These are phyloP conservation scores for Platanus orientalis DNA, from an alignment of 164 flowering plant species.

Conservation along the genomic window DNA sequence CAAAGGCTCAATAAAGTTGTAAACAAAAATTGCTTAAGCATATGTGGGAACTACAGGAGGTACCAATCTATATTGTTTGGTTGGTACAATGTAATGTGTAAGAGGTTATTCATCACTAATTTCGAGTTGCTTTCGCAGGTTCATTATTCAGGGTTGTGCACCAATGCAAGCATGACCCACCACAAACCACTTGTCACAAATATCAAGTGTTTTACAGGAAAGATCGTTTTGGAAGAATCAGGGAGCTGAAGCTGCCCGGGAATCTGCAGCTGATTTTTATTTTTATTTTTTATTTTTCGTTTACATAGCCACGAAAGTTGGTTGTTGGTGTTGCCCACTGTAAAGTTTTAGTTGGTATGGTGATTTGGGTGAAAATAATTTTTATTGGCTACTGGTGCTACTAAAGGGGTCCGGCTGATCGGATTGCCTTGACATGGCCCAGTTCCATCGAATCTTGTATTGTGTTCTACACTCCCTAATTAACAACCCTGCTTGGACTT, in stretches of 20 bases:
- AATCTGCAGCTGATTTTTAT: not conserved
- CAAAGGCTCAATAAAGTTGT: slow-evolving; percentile 37
- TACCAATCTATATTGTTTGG: not conserved
- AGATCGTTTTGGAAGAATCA: not conserved
- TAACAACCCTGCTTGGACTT: too few species aligned
- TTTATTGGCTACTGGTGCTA: too few species aligned
- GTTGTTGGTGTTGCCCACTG: too few species aligned
- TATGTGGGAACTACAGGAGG: not conserved
- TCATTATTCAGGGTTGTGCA: not conserved
- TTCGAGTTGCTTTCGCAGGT: not conserved
- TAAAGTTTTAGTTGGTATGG: too few species aligned
- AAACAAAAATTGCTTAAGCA: not conserved
- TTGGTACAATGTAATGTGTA: not conserved
- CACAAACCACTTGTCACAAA: not conserved
- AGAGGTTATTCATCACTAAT: not conserved
- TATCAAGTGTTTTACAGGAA: not conserved
- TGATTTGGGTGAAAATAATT: too few species aligned
- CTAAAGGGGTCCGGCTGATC: too few species aligned
- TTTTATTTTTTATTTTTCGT: too few species aligned
- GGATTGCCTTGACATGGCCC: too few species aligned
- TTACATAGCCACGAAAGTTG: too few species aligned
- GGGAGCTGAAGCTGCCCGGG: not conserved
- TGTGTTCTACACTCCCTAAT: too few species aligned
- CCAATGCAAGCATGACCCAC: not conserved
- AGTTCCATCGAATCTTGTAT: too few species aligned